Base-by-base conservation (phyloP, 176 grass and related monocot genomes). In the Aegilops sharonensis region DNA sequence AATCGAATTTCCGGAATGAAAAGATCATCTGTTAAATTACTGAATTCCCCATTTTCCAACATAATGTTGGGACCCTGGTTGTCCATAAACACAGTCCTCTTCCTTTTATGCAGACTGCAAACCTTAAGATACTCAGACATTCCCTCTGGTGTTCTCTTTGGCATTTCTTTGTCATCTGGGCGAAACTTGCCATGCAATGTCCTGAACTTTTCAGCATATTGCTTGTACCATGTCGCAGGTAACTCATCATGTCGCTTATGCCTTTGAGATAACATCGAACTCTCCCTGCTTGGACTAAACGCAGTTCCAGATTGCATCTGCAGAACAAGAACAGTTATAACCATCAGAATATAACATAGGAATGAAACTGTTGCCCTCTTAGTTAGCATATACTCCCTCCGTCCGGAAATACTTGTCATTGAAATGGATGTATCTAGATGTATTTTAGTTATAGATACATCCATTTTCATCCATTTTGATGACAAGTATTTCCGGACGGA, bases 1-100 rank as follows among this genome's bases (percentile, higher is more conserved):
- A 94, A 99, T 77, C 77, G 86, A 60, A 99, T 86, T 89, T 99
- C 97, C 64, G 97, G 97, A 83, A 99, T 85, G 69, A 96, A 92
- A 68, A 36, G 90, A 59, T 96, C 94, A 12, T 99, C 97, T 29
- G 45, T 75, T 85, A 80, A 88, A 88, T 77, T 92, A 90, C 84
- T 84, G 11, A 88, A 81, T 57, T 95, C 93, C 31, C 82, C 91
- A 87, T 89, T 92, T 78, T 91, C 93, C 62, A 87, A 78, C 39
- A 81, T 56, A 13, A 74, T 20, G 59, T 81, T 84, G 59, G 83
- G 24, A 92, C 72, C 59, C 8, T 80, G 86, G 47, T 83, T 81
- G 80, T 87, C 87, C 68, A 87, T 79, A 91, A 92, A 95, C 70
- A 93, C 88, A 37, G 87, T 69, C 68, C 97, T 92, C 88, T 94